phyloP scores from a whole-genome alignment of 2,329 filamentous ascomycete species.

The Aaosphaeria arxii region DNA sequence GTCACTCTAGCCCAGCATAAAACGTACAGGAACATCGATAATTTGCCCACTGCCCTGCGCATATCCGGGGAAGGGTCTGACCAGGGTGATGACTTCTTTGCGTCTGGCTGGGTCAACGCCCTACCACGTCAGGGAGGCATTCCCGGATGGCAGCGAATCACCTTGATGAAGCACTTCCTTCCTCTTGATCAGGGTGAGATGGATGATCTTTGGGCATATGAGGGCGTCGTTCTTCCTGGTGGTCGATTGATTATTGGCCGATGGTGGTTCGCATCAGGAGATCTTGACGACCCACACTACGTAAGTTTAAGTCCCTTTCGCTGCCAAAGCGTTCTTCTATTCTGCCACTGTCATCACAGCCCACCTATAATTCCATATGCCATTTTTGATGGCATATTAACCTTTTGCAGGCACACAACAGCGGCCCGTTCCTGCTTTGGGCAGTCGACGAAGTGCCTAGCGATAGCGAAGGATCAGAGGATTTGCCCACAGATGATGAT shows the following conservation, averaged over 20 bases:
- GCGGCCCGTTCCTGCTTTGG: constrained; percentile 20
- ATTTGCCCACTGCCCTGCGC: background rate
- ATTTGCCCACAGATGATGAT: too few species aligned
- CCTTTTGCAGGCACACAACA: constrained; percentile 13
- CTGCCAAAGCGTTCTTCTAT: background rate
- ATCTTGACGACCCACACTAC: constrained; percentile 1
- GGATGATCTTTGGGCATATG: constrained; percentile 47
- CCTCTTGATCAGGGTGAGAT: constrained; percentile 23
- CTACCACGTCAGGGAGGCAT: constrained; percentile 47
- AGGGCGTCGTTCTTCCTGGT: constrained; percentile 48
- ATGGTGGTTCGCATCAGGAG: constrained; percentile 43
- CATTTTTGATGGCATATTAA: background rate
- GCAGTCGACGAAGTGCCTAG: background rate
- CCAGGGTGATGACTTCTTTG: constrained; percentile 1
- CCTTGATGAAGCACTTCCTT: constrained; percentile 52
- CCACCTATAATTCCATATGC: too few species aligned
- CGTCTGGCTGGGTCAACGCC: constrained; percentile 49
- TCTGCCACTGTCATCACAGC: too few species aligned
- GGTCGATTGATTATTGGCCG: constrained; percentile 47
- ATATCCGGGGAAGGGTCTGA: background rate
- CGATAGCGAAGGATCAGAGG: too few species aligned
- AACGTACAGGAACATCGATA: background rate
- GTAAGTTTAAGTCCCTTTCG: background rate
- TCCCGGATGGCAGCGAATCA: constrained; percentile 53
- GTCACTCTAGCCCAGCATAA: background rate